Percentiles rank a stretch among this genome's conserved stretches.
Conservation (phyloP, 225 moss, liverwort and hornwort species). For the Pseudisothecium myosuroides region DNA sequence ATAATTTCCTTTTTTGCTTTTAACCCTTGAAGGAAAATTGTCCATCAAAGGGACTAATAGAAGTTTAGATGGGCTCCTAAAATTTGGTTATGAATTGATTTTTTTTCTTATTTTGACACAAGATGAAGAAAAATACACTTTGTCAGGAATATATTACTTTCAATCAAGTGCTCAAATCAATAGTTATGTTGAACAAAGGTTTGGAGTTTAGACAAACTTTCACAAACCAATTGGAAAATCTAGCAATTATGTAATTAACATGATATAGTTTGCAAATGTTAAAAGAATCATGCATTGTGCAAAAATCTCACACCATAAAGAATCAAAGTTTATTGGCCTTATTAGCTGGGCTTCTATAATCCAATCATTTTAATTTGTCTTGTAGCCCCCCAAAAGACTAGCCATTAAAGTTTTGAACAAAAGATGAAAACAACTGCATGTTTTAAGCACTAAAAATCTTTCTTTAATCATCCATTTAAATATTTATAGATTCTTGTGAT, state of each 20-base stretch:
- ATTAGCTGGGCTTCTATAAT: rapidly evolving
- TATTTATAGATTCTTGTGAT: background rate
- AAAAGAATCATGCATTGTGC: background rate
- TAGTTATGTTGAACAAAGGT: background rate
- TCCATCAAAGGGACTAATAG: background rate
- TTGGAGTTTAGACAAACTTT: background rate
- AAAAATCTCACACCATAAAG: background rate
- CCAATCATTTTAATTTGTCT: background rate
- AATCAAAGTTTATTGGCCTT: background rate
- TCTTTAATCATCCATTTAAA: background rate
- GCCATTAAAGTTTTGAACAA: background rate
- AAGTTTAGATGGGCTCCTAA: background rate
- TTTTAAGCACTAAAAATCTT: background rate
- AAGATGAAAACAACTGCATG: background rate
- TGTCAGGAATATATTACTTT: rapidly evolving
- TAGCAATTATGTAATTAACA: background rate
- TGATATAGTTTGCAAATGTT: background rate
- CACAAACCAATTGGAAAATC: background rate
- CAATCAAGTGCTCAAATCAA: background rate
- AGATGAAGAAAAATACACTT: background rate
- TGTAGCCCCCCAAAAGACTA: background rate
- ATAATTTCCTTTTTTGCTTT: background rate
- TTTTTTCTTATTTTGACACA: background rate
- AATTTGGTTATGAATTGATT: background rate
- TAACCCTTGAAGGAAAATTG: background rate